These are phyloP conservation scores for Sindora glabra DNA, from an alignment of 306 rosid species.

Conservation along the genomic window DNA sequence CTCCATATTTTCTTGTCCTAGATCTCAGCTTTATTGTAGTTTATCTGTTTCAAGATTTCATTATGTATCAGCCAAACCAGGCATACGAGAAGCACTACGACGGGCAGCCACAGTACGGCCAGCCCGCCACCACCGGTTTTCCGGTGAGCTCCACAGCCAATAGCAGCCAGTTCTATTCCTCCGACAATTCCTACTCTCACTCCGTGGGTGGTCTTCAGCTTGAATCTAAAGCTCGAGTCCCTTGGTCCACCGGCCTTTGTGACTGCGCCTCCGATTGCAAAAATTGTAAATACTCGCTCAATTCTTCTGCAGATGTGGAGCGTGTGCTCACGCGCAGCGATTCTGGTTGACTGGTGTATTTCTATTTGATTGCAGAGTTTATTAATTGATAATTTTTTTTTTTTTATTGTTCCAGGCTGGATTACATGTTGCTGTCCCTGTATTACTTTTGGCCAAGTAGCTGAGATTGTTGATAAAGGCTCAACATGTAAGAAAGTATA, in stretches of 20 bases:
- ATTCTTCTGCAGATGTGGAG: too few relatives aligned
- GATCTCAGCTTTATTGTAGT: too few relatives aligned
- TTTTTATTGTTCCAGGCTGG: slow-evolving; percentile 37
- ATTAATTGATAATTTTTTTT: too few relatives aligned
- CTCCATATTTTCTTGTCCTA: too few relatives aligned
- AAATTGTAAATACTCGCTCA: neutral
- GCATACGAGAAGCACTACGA: neutral
- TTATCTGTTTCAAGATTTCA: too few relatives aligned
- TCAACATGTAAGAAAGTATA: slow-evolving; percentile 55
- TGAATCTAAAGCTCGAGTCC: neutral
- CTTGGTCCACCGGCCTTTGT: slow-evolving; percentile 8
- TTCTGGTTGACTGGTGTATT: too few relatives aligned
- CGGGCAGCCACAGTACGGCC: neutral
- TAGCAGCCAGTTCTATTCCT: neutral
- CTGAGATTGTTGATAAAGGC: slow-evolving; percentile 67
- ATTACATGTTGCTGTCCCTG: slow-evolving; percentile 65
- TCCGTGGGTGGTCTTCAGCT: neutral
- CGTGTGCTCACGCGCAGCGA: too few relatives aligned
- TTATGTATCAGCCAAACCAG: neutral
- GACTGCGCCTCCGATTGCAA: neutral
- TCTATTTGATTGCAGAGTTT: too few relatives aligned
- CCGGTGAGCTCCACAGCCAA: neutral
- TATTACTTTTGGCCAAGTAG: slow-evolving; percentile 58
- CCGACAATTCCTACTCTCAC: neutral
- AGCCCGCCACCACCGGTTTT: neutral